phyloP scores from a whole-genome alignment of 371 early-diverging fungal genomes.

The Rhizopus microsporus region DNA sequence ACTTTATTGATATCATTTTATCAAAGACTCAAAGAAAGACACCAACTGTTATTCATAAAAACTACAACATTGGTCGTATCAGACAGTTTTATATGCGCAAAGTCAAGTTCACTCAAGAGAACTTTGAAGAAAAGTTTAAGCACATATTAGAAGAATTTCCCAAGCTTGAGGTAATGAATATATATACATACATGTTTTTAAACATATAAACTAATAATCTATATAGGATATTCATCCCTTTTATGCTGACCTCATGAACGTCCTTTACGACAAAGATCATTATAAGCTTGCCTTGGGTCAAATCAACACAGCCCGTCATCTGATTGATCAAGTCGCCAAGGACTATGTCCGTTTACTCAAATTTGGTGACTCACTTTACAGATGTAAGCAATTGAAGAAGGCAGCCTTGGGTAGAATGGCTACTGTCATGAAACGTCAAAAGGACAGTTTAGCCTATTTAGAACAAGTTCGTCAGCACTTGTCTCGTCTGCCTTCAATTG shows the following conservation, averaged over 20 bases:
- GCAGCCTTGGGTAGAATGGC: constrained; percentile 99
- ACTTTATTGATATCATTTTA: constrained; percentile 98
- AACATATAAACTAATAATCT: constrained; percentile 79
- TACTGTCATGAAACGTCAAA: constrained; percentile 99
- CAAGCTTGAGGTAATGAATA: constrained; percentile 85
- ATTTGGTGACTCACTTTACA: constrained; percentile 99
- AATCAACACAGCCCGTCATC: constrained; percentile 95
- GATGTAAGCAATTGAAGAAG: constrained; percentile 99
- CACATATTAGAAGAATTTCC: constrained; percentile 98
- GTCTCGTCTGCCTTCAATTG: constrained; percentile 97
- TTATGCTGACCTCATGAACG: constrained; percentile 99
- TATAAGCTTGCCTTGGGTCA: constrained; percentile 99
- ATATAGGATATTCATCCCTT: constrained; percentile 70
- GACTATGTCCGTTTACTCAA: constrained; percentile 98
- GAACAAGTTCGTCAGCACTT: constrained; percentile 99
- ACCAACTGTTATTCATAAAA: constrained; percentile 98
- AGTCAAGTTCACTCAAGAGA: constrained; percentile 99
- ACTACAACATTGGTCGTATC: constrained; percentile 96
- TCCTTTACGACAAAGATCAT: constrained; percentile 99
- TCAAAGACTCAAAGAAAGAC: constrained; percentile 99
- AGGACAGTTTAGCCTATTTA: constrained; percentile 96
- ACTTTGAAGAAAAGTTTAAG: constrained; percentile 95
- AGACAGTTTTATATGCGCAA: constrained; percentile 99
- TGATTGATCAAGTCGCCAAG: constrained; percentile 96
- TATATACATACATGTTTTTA: constrained; percentile 35